Base-by-base conservation (phyloP, 148 eudicot species). In the Nyssa sinensis region DNA sequence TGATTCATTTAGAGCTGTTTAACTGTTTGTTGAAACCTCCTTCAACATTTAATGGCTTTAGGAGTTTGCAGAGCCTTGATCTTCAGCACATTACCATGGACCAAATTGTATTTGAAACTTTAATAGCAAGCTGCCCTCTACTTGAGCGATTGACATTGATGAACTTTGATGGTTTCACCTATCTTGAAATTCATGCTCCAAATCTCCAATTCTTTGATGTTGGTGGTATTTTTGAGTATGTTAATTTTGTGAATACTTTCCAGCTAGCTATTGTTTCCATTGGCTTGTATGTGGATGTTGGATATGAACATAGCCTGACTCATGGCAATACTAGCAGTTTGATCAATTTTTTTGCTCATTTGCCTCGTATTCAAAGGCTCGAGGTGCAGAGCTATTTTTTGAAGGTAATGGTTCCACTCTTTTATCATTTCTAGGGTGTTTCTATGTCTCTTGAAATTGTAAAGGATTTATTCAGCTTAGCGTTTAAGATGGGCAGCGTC, bases 1-100 rank as follows among this genome's bases (percentile, higher is more conserved):
- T 92, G 67, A 67, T 84, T 63, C 97, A 92, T 80, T 76, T 92
- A 74, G 97, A 92, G 77, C 83, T 92, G 47, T 92, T 92, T 77
- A 92, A 92, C 71, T 90, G 97, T 78, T 79, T 86, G 65, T 63
- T 92, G 67, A 88, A 72, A 66, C 85, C 87, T 35, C 89, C 92
- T 19, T 8, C 72, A 47, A 67, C 74, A 31, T 87, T 90, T 70
- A 71, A 69, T 59, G 94, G 94, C 44, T 90, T 92, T 83, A 85
- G 70, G 69, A 80, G 75, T 73, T 85, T 92, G 78, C 90, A 85
- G 78, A 90, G 89, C 80, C 94, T 92, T 73, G 94, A 92, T 84
- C 94, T 92, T 78, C 97, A 90, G 86, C 97, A 92, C 71, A 84
- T 92, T 58, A 92, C 92, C 65, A 78, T 90, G 89, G 86, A 89